A percentile compares a stretch with the other conserved stretches of the same genome.
These are phyloP conservation scores for Talaromyces sp. DNA, from an alignment of 2,329 filamentous ascomycete genomes.

Conservation along the genomic window DNA sequence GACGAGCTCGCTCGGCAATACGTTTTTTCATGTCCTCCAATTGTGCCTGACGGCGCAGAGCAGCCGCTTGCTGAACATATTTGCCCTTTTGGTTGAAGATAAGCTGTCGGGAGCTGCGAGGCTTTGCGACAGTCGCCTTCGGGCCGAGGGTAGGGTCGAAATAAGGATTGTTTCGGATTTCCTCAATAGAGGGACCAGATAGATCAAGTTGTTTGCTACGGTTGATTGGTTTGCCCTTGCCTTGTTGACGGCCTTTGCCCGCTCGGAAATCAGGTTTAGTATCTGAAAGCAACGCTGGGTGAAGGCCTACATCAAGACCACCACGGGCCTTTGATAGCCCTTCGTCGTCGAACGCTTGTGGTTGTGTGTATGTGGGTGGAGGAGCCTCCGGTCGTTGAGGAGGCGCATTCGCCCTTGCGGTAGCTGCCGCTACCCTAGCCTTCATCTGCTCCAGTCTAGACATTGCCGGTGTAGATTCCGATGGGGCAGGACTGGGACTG, in stretches of 20 bases:
- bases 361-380: conserved; percentile 41
- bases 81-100: conserved; percentile 95
- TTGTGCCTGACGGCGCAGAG: conserved; percentile 80
- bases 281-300: conserved; percentile 69
- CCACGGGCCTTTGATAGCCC: conserved; percentile 58
- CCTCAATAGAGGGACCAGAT: conserved; percentile 60
- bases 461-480: conserved; percentile 49
- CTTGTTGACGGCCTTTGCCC: conserved; percentile 46
- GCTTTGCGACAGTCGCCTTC: conserved; percentile 61
- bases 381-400: conserved; percentile 49
- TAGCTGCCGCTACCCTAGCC: conserved; percentile 76
- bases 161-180: conserved; percentile 75
- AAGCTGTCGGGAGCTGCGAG: conserved; percentile 73
- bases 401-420: conserved; percentile 52
- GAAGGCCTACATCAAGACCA: conserved; percentile 73
- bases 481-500: conserved; percentile 40
- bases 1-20: conserved; percentile 83
- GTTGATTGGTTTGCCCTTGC: conserved; percentile 48
- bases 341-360: conserved; percentile 53
- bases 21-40: conserved; percentile 93
- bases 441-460: conserved; percentile 77
- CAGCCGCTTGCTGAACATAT: conserved; percentile 93
- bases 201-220: conserved; percentile 52
- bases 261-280: conserved; percentile 48
- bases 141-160: conserved; percentile 71